Evolutionary conservation across 805 yeast genomes (phyloP), one percentile per base, ranked within the genome.

Genomic region (Wickerhamomyces sydowiorum): DNA sequence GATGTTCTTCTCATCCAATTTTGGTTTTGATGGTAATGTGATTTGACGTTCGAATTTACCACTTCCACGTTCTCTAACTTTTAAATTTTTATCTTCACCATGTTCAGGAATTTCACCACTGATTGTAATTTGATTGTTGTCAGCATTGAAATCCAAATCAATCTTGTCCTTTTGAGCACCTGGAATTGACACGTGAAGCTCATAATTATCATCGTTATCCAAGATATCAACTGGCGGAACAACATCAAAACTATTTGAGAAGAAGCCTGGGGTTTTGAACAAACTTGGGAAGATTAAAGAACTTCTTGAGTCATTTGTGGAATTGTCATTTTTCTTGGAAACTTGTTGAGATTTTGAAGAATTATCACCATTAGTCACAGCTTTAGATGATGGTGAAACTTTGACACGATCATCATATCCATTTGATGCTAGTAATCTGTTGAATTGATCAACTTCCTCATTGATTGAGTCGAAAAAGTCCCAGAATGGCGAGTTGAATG

Each of bases 141-240:
- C 69, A 45, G 70, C 63, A 53, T 73, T 66, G 57, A 66, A 75
- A 53, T 74, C 78, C 41, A 73, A 54, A 13, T 66, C 59, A 49
- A 72, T 61, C 35, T 65, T 57, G 18, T 73, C 72, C 51, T 66
- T 68, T 35, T 60, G 52, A 17, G 73, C 75, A 41, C 79, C 79
- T 9, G 79, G 76, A 40, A 73, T 57, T 1, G 76, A 66, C 4
- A 72, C 62, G 29, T 65, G 66, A 29, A 74, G 52, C 34, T 64
- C 67, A 46, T 69, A 73, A 17, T 59, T 50, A 36, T 64, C 56
- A 5, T 69, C 72, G 36, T 66, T 63, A 24, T 73, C 78, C 45
- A 70, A 53, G 30, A 74, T 57, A 47, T 73, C 76, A 37, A 73
- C 64, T 14, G 76, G 73, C 39, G 76, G 75, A 17, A 62, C 54